These are phyloP conservation scores for Staphylotrichum tortipilum DNA, from an alignment of 495 filamentous ascomycete species.

Conservation along the genomic window DNA sequence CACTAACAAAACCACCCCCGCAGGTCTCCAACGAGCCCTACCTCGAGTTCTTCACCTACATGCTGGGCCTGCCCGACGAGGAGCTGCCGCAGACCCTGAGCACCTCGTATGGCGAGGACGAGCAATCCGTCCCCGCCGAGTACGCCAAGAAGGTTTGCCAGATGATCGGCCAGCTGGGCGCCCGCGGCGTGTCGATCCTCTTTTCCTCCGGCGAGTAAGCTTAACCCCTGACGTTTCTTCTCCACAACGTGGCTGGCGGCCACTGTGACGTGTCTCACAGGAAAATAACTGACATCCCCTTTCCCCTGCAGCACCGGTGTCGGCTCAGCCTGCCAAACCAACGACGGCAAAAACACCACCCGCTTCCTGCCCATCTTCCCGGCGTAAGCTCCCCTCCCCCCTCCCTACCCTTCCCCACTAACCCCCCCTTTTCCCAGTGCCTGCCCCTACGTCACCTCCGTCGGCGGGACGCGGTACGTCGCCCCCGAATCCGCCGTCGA, in stretches of 20 bases:
- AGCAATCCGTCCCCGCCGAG: slow-evolving; percentile 59
- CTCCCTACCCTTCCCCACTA: background rate
- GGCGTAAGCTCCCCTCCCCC: background rate
- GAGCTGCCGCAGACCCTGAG: slow-evolving; percentile 67
- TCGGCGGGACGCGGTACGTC: slow-evolving; percentile 48
- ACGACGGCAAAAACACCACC: slow-evolving; percentile 53
- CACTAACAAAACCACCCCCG: no score
- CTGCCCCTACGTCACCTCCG: slow-evolving; percentile 68
- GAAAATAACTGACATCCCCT: background rate
- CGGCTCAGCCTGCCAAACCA: slow-evolving; percentile 2
- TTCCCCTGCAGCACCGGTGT: slow-evolving; percentile 36
- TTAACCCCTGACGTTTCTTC: no score
- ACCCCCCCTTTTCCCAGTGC: slow-evolving; percentile 11
- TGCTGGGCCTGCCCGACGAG: slow-evolving; percentile 24
- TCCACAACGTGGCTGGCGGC: no score
- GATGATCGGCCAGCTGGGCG: slow-evolving; percentile 55
- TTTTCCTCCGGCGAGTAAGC: slow-evolving; percentile 63
- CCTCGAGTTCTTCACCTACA: slow-evolving; percentile 58
- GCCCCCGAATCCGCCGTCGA: slow-evolving; percentile 53
- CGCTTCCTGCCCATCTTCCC: slow-evolving; percentile 52
- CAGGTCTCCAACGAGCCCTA: slow-evolving; percentile 66
- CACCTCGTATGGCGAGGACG: slow-evolving; percentile 75
- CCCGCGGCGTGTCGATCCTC: slow-evolving; percentile 67
- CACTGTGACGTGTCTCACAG: no score
- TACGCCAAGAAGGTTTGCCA: slow-evolving; percentile 67